Conservation (phyloP, 1,139 yeast genomes). For the Spencermartinsiella ligniputridi region DNA sequence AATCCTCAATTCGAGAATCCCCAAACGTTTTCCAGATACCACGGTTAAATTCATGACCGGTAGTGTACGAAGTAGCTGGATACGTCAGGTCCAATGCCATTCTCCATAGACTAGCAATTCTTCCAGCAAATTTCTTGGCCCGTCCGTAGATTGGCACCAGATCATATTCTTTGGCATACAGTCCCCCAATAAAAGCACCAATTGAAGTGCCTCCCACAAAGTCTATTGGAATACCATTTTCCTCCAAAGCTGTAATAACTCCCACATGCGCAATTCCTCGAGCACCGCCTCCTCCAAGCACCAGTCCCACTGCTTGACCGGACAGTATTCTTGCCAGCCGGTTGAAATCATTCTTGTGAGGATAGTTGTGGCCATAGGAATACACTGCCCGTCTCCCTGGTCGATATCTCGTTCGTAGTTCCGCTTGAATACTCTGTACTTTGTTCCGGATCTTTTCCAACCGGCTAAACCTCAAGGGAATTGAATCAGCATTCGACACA, state of each 20-base stretch:
- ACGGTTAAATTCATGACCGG: conserved; percentile 95
- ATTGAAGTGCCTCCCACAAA: conserved; percentile 95
- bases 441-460: conserved; percentile 27
- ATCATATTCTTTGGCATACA: conserved; percentile 89
- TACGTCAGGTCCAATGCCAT: conserved; percentile 78
- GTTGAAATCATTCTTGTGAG: conserved; percentile 82
- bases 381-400: conserved; percentile 33
- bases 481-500: conserved; percentile 2
- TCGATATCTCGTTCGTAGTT: conserved; percentile 31
- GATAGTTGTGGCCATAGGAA: conserved; percentile 46
- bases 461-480: conserved; percentile 13
- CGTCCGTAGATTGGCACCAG: conserved; percentile 87
- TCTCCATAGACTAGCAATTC: conserved; percentile 86
- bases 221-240: conserved; percentile 89
- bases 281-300: conserved; percentile 97
- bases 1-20: conserved; percentile 87
- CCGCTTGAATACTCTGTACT: conserved; percentile 35
- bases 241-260: conserved; percentile 87
- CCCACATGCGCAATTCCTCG: conserved; percentile 93
- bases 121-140: conserved; percentile 77
- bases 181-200: conserved; percentile 92
- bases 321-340: conserved; percentile 84
- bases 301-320: conserved; percentile 91
- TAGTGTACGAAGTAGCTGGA: conserved; percentile 90
- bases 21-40: conserved; percentile 97